phyloP scores from a whole-genome alignment of 192 early-diverging fungal genomes.

The Coemansia sp. region DNA sequence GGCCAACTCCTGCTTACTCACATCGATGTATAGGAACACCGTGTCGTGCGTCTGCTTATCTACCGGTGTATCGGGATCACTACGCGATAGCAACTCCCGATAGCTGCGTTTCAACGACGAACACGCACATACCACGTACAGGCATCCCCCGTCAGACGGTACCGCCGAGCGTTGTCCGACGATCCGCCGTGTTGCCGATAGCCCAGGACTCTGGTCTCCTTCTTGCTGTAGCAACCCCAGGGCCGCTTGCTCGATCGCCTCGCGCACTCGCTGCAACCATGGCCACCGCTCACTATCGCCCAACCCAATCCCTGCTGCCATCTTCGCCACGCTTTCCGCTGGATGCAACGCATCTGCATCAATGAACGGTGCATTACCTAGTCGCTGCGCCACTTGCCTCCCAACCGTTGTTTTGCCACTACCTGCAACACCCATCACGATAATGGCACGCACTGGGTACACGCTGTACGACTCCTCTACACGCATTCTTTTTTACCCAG shows the following conservation, averaged over 20 bases:
- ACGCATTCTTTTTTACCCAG: constrained; percentile 19
- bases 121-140: constrained; percentile 62
- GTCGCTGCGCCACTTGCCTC: constrained; percentile 23
- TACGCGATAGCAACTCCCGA: constrained; percentile 60
- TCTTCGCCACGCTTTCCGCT: constrained; percentile 59
- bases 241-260: constrained; percentile 29
- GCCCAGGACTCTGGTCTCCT: not conserved
- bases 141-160: too few relatives aligned
- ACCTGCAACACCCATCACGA: constrained; percentile 67
- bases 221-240: constrained; percentile 17
- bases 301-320: constrained; percentile 61
- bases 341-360: constrained; percentile 71
- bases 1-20: constrained; percentile 47
- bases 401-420: constrained; percentile 65
- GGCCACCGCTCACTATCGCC: constrained; percentile 67
- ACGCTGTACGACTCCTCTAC: constrained; percentile 31
- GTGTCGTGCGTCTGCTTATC: constrained; percentile 32
- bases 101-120: constrained; percentile 64
- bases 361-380: constrained; percentile 55
- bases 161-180: too few relatives aligned
- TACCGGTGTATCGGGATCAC: constrained; percentile 11
- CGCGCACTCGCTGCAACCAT: constrained; percentile 60
- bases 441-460: constrained; percentile 53
- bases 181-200: not conserved
- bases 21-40: constrained; percentile 63